Base-by-base conservation (phyloP, 2,329 filamentous ascomycete genomes). In the Lecanicillium sp. region DNA sequence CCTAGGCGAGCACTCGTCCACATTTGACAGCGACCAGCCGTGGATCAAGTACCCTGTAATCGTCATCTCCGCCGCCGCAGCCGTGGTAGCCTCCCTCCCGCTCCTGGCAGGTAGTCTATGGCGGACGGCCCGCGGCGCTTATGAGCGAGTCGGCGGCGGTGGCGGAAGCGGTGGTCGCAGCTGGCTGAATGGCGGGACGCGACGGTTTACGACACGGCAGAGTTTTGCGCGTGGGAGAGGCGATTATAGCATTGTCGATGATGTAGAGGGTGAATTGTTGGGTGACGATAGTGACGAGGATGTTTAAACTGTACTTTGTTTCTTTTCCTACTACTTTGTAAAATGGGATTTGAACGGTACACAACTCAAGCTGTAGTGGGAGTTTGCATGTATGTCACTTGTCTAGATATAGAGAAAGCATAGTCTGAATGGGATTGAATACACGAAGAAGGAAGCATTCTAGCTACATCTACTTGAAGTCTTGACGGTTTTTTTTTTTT, bases 211-310 rank as follows among this genome's bases (percentile, higher is more conserved):
- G 13, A 94, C 85, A 35, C 71, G 94, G 43, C 85, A 85, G 53
- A 90, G 85, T 44, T 98, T 98, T 63, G 84, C 88, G 5, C 76
- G 88, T 41, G 83, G 86, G 1, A 75, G 85, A 40, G 82, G 84
- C n/a, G 86, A 95, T 59, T 96, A 96, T 59, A 78, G 81, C 13
- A 74, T 83, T 52, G 87, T 95, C 37, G 88, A 94, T 52, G 85
- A 92, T 36, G 92, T 96, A 56, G 92, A 96, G 58, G 90, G 90
- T 35, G 90, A 96, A 67, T 66, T 98, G 49, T 65, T 98, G 27
- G 92, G 92, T 1, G 90, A 95, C 49, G 89, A 94, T 43, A 88
- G 87, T 49, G 90, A 95, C 48, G 88, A 95, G 54, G 90, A 95
- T 25, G 22, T 25, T 7, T 25, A 25, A 6, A 25, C 11, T 6